Evolutionary conservation across 768 basidiomycete species (phyloP).

Genomic region (Cystoderma amianthinum): DNA sequence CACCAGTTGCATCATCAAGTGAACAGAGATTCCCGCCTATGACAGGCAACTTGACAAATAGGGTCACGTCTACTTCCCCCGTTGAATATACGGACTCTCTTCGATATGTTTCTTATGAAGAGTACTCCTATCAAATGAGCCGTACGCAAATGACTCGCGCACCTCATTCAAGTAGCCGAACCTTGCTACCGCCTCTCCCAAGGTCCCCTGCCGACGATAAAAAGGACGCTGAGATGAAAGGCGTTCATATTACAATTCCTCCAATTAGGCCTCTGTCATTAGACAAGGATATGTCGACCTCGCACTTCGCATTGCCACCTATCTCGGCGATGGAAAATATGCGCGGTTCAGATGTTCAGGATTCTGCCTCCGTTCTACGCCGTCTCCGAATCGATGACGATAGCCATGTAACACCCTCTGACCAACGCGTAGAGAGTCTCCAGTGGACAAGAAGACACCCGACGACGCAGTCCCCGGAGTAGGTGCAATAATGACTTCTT

Average conservation of each 20-base stretch:
- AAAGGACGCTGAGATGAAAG: background rate
- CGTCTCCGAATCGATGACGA: constrained; percentile 56
- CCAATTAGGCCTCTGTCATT: constrained; percentile 28
- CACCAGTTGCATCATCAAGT: too few relatives aligned
- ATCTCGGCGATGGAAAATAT: constrained; percentile 65
- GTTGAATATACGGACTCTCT: background rate
- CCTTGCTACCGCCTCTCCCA: constrained; percentile 19
- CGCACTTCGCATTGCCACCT: constrained; percentile 51
- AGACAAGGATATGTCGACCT: constrained; percentile 20
- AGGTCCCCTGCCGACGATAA: constrained; percentile 19
- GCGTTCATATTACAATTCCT: constrained; percentile 30
- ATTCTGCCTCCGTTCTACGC: constrained; percentile 61
- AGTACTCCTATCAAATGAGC: background rate
- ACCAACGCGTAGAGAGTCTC: constrained; percentile 17
- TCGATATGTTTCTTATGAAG: background rate
- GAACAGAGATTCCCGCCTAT: background rate
- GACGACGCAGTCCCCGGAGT: constrained; percentile 27
- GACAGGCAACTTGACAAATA: too few relatives aligned
- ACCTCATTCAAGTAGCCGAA: constrained; percentile 14
- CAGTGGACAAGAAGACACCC: constrained; percentile 36
- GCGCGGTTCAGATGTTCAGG: constrained; percentile 40
- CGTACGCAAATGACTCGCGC: constrained; percentile 1
- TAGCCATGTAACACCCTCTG: constrained; percentile 14
- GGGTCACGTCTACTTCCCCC: background rate
- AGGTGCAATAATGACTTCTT: constrained; percentile 2